Evolutionary conservation across 2,329 filamentous ascomycete species (phyloP), one percentile per base, ranked within the genome.

Genomic region (Dothistroma septosporum): DNA sequence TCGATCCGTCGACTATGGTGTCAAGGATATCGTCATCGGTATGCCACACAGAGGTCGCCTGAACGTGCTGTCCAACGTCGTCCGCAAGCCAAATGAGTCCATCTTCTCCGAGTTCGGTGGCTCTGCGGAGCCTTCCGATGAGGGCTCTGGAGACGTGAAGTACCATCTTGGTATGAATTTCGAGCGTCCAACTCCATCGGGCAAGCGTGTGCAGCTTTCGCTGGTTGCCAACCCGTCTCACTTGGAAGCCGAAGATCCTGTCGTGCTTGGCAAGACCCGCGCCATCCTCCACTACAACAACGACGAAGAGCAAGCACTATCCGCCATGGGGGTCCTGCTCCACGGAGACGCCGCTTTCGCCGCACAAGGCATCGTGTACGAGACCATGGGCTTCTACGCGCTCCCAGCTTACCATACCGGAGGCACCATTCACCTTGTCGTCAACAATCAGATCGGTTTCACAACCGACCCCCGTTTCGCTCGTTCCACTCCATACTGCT

Each of bases 111-210:
- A 99, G 78, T 99, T 99, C 73, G 90, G 91, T 64, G 94, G 94
- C 70, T 91, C 89, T 52, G 81, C 89, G 22, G 91, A 91, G 74
- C 90, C 91, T 58, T 89, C 90, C 69, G 94, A 97, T 69, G 93
- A 99, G 80, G 94, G 94, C 62, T 97, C 94, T 61, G 94, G 94
- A 72, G 94, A 99, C 76, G 94, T 99, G 78, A 99, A 99, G 80
- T 99, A 99, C 81, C 94, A 99, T 81, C 82, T 99, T 72, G 94
- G 94, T 75, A 99, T 99, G 94, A 99, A 99, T 83, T 99, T 99
- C 70, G 94, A 99, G 82, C 91, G 94, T 65, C 94, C 94, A 58
- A 99, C 94, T 10, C 94, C 94, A 61, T 97, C 93, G 48, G 94
- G 94, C 71, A 97, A 97, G 85, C 94, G 94, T 66, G 94, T 99